A percentile compares a stretch with the other conserved stretches of the same genome.
Conservation (phyloP, 2,329 filamentous ascomycete species). For the Biscogniauxia mediterranea region DNA sequence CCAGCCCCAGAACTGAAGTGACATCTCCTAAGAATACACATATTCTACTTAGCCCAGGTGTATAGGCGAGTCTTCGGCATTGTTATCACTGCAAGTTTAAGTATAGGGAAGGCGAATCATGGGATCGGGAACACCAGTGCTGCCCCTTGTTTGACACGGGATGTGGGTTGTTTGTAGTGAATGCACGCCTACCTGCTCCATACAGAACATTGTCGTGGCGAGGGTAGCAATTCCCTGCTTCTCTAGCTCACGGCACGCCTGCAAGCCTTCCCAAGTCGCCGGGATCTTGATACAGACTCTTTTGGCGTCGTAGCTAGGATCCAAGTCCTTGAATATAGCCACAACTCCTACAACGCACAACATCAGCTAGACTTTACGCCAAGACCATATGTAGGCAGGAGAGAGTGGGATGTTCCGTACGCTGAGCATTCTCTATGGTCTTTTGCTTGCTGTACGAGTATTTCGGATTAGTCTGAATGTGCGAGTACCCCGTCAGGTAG, state of each 20-base stretch:
- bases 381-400: no score
- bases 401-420: slow-evolving; percentile 35
- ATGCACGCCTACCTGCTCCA: slow-evolving; percentile 44
- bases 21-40: no score
- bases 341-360: slow-evolving; percentile 44
- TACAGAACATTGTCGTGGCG: slow-evolving; percentile 61
- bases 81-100: not conserved
- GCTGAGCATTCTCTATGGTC: slow-evolving; percentile 49
- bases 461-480: slow-evolving; percentile 60
- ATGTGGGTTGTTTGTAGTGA: no score
- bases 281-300: slow-evolving; percentile 64
- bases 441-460: slow-evolving; percentile 49
- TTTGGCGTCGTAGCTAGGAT: slow-evolving; percentile 42
- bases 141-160: no score
- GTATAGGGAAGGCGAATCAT: no score
- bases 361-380: not conserved
- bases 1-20: not conserved
- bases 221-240: slow-evolving; percentile 54
- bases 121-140: no score
- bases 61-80: not conserved
- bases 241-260: slow-evolving; percentile 56
- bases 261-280: slow-evolving; percentile 61
- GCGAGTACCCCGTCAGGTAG: slow-evolving; percentile 50
- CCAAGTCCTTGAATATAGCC: slow-evolving; percentile 44
- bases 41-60: no score